Evolutionary conservation across 345 rosid species (phyloP).

Genomic region (Boechera retrofracta): DNA sequence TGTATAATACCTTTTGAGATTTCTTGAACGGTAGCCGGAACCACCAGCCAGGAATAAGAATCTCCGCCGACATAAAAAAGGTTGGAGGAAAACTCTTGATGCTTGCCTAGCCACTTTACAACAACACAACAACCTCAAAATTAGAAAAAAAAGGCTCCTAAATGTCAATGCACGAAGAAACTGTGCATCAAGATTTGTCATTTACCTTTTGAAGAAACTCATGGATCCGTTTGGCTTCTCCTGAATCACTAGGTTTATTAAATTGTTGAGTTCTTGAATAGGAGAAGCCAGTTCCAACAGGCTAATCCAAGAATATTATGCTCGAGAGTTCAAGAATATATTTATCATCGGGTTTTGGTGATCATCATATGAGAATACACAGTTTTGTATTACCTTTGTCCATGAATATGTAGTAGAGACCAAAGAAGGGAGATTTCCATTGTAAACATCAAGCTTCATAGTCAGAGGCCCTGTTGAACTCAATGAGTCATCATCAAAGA

Average conservation of each 20-base stretch:
- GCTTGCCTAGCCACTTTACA: constrained; percentile 61
- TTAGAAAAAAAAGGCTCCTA: background rate
- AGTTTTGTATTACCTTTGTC: constrained; percentile 58
- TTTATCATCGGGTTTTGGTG: constrained; percentile 34
- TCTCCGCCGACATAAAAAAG: constrained; percentile 62
- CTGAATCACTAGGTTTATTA: constrained; percentile 52
- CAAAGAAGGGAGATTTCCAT: constrained; percentile 65
- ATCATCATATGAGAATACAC: constrained; percentile 50
- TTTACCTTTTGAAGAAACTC: constrained; percentile 58
- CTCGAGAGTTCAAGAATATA: constrained; percentile 55
- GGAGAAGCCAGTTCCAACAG: constrained; percentile 76
- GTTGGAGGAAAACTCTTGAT: constrained; percentile 56
- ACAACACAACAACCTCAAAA: background rate
- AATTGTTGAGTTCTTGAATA: constrained; percentile 48
- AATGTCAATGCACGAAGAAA: background rate
- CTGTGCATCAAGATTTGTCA: constrained; percentile 21
- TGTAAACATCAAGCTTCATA: constrained; percentile 55
- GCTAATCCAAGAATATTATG: constrained; percentile 67
- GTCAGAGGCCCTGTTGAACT: constrained; percentile 56
- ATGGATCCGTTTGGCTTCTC: constrained; percentile 46
- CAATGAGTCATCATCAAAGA: constrained; percentile 43
- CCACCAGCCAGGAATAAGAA: constrained; percentile 59
- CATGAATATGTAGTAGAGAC: constrained; percentile 62
- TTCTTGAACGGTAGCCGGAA: constrained; percentile 55
- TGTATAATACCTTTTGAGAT: constrained; percentile 32